Base-by-base conservation (phyloP, 495 filamentous ascomycete genomes). In the Zalerion maritima region DNA sequence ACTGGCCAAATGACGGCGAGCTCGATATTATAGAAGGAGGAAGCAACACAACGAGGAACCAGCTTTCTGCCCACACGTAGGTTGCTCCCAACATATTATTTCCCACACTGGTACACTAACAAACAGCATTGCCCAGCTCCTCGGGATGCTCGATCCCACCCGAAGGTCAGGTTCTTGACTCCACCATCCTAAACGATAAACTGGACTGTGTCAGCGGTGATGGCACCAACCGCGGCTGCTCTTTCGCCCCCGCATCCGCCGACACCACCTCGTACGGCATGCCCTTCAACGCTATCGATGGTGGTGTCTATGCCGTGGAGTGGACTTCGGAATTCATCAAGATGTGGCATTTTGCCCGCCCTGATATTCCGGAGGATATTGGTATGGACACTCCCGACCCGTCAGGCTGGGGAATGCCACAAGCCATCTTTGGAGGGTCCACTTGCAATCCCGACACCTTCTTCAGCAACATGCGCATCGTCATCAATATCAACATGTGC, bases 11-110 rank as follows among this genome's bases (percentile, higher is more conserved):
- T 3, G 65, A 71, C 31, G 81, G 81, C 5, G 81, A 91, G 49
- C 74, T 85, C 23, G 79, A 87, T 55, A 83, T 87, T 41, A 78
- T 87, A 38, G 79, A 91, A 47, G 76, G 78, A 14, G 73, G 81
- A 30, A 78, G 81, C 47, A 49, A 56, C 14, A 62, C 74, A 26
- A 50, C 60, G 2, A 47, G 58, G 31, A 81, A 85, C 38, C 44
- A 60, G 21, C 71, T 81, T 36, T 69, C 77, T 7, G 56, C 84
- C 32, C 81, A 89, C 45, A 82, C 78, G 47, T 50, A 18, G 38
- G 47, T 42, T 7, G 9, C 5, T 14, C 4, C 4, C 20, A 18
- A 3, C 6, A 2, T 5, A 13, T 9, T 18, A 23, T 8, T 12
- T 23, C 21, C 11, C 31, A 4, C 0, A 49, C 43, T 6, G 58